Conservation (phyloP, 495 filamentous ascomycete species). For the Tirmania nivea region DNA sequence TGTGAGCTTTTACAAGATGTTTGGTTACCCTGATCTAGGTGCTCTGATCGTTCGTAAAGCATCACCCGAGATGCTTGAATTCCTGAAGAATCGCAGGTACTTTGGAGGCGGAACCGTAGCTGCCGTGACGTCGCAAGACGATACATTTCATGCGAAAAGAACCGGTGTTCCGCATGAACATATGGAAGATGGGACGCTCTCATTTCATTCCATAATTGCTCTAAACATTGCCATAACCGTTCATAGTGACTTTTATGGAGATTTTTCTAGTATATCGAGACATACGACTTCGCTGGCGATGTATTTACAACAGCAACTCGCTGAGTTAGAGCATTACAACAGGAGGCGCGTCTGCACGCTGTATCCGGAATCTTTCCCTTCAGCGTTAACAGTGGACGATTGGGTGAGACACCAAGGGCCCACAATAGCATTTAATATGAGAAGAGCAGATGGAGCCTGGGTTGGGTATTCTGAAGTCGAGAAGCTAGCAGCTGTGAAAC, state of each 20-base stretch:
- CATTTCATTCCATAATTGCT: slow-evolving; percentile 73
- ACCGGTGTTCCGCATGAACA: slow-evolving; percentile 48
- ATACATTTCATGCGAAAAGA: slow-evolving; percentile 53
- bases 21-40: slow-evolving; percentile 83
- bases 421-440: slow-evolving; percentile 64
- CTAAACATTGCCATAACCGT: slow-evolving; percentile 48
- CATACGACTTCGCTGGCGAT: slow-evolving; percentile 49
- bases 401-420: slow-evolving; percentile 38
- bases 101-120: slow-evolving; percentile 96
- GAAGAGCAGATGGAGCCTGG: slow-evolving; percentile 44
- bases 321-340: slow-evolving; percentile 43
- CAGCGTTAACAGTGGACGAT: slow-evolving; percentile 22
- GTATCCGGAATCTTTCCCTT: slow-evolving; percentile 28
- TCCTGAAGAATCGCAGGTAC: slow-evolving; percentile 46
- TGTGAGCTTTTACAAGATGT: slow-evolving; percentile 89
- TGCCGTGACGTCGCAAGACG: slow-evolving; percentile 28
- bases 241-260: slow-evolving; percentile 46
- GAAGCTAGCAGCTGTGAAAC: slow-evolving; percentile 52
- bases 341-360: slow-evolving; percentile 40
- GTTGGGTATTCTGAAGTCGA: slow-evolving; percentile 66
- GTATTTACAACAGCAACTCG: slow-evolving; percentile 36
- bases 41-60: slow-evolving; percentile 63
- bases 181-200: slow-evolving; percentile 77
- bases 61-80: slow-evolving; percentile 19
- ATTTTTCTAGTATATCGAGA: slow-evolving; percentile 45